Conservation (phyloP, 805 yeast species). For the Kodamaea sagamina region DNA sequence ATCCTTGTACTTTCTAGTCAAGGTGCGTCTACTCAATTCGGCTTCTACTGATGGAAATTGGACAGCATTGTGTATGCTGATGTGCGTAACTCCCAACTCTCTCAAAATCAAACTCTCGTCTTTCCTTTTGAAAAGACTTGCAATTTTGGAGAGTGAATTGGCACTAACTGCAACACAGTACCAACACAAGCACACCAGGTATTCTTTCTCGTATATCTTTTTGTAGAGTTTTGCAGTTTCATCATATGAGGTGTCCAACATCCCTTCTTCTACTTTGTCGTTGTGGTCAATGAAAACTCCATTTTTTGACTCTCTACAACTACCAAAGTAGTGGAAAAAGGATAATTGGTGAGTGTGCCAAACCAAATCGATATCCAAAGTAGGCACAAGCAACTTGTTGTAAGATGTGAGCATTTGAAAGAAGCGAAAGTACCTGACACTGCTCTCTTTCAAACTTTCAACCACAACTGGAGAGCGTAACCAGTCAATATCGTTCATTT, state of each 20-base stretch:
- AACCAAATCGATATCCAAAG: slow-evolving; percentile 29
- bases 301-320: slow-evolving; percentile 11
- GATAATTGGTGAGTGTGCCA: slow-evolving; percentile 32
- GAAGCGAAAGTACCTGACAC: slow-evolving; percentile 22
- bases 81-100: slow-evolving; percentile 21
- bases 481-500: slow-evolving; percentile 24
- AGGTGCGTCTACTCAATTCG: background rate
- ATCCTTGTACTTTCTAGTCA: slow-evolving; percentile 1
- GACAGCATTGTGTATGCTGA: slow-evolving; percentile 7
- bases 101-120: slow-evolving; percentile 1
- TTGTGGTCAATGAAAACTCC: slow-evolving; percentile 23
- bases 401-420: slow-evolving; percentile 12
- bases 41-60: background rate
- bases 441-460: slow-evolving; percentile 17
- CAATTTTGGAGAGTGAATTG: background rate
- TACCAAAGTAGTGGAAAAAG: slow-evolving; percentile 17
- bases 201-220: slow-evolving; percentile 19
- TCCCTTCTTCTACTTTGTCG: slow-evolving; percentile 26
- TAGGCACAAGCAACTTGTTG: slow-evolving; percentile 22
- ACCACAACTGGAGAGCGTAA: slow-evolving; percentile 15
- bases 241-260: slow-evolving; percentile 18
- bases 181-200: slow-evolving; percentile 26
- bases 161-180: slow-evolving; percentile 11
- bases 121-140: slow-evolving; percentile 2
- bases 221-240: slow-evolving; percentile 20